Evolutionary conservation across 352 stramenopile genomes (phyloP).

Genomic region (Globisporangium solare): DNA sequence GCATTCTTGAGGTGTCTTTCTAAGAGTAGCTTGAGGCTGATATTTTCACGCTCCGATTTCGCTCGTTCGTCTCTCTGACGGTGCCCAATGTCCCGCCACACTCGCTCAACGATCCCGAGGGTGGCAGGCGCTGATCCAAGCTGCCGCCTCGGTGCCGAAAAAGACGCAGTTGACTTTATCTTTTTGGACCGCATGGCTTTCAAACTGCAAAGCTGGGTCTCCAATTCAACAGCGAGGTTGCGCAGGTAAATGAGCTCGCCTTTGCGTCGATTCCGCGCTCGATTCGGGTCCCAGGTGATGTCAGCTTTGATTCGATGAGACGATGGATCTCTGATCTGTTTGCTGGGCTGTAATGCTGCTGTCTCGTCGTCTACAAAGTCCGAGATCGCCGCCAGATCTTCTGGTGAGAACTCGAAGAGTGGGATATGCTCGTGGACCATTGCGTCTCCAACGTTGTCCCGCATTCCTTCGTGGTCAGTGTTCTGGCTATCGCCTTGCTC

Average conservation of each 20-base stretch:
- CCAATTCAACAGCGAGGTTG: conserved; percentile 27
- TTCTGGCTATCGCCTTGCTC: no score
- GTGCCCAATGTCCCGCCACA: conserved; percentile 15
- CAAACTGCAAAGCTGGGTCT: conserved; percentile 22
- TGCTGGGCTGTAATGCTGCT: background rate
- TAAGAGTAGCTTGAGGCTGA: conserved; percentile 27
- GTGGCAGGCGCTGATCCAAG: no score
- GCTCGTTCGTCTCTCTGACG: conserved; percentile 11
- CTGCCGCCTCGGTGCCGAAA: background rate
- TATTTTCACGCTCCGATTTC: conserved; percentile 24
- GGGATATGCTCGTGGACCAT: background rate
- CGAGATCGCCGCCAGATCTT: background rate
- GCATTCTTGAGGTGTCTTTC: conserved; percentile 40
- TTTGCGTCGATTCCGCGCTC: conserved; percentile 19
- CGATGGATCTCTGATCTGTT: background rate
- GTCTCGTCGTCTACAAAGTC: background rate
- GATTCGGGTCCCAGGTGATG: conserved; percentile 17
- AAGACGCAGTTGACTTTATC: background rate
- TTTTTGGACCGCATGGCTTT: background rate
- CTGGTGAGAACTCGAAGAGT: background rate
- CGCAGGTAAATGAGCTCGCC: conserved; percentile 35
- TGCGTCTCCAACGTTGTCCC: no score
- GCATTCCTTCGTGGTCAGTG: no score
- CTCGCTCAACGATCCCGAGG: background rate
- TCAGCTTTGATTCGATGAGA: background rate